These are phyloP conservation scores for Mycena metata DNA, from an alignment of 768 basidiomycete species.

Conservation along the genomic window DNA sequence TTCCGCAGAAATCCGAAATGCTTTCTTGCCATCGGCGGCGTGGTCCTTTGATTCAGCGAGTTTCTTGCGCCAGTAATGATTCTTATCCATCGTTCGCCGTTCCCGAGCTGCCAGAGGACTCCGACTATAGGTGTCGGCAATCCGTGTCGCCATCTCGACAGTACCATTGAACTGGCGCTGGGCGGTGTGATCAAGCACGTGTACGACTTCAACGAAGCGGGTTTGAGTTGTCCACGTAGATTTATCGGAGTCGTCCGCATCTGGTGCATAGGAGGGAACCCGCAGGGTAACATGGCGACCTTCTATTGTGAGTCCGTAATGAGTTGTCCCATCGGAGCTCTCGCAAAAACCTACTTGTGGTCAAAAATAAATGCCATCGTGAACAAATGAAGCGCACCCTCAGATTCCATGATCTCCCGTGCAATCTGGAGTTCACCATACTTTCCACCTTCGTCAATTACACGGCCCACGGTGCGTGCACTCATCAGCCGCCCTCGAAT, in stretches of 20 bases:
- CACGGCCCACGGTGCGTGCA: slow-evolving; percentile 27
- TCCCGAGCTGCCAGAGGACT: slow-evolving; percentile 16
- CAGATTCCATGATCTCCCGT: slow-evolving; percentile 17
- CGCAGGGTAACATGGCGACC: slow-evolving; percentile 37
- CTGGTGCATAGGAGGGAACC: slow-evolving; percentile 34
- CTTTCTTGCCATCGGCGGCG: slow-evolving; percentile 33
- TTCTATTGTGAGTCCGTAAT: slow-evolving; percentile 41
- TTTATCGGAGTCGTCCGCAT: slow-evolving; percentile 35
- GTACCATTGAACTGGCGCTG: slow-evolving; percentile 21
- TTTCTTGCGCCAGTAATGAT: slow-evolving; percentile 30
- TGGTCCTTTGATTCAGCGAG: slow-evolving; percentile 23
- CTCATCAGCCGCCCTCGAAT: slow-evolving; percentile 28
- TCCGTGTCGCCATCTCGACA: not conserved
- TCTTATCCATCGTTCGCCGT: not conserved
- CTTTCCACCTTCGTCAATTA: slow-evolving; percentile 35
- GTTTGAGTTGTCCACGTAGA: slow-evolving; percentile 36
- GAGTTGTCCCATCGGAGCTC: slow-evolving; percentile 44
- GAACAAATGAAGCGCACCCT: not conserved
- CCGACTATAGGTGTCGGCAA: slow-evolving; percentile 15
- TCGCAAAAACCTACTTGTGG: slow-evolving; percentile 38
- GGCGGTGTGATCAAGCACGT: slow-evolving; percentile 13
- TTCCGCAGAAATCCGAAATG: slow-evolving; percentile 9
- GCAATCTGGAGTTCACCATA: slow-evolving; percentile 36
- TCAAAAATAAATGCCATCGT: not conserved
- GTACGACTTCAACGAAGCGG: slow-evolving; percentile 18